Base-by-base conservation (phyloP, 768 basidiomycete species). In the Gymnopilus dilepis region DNA sequence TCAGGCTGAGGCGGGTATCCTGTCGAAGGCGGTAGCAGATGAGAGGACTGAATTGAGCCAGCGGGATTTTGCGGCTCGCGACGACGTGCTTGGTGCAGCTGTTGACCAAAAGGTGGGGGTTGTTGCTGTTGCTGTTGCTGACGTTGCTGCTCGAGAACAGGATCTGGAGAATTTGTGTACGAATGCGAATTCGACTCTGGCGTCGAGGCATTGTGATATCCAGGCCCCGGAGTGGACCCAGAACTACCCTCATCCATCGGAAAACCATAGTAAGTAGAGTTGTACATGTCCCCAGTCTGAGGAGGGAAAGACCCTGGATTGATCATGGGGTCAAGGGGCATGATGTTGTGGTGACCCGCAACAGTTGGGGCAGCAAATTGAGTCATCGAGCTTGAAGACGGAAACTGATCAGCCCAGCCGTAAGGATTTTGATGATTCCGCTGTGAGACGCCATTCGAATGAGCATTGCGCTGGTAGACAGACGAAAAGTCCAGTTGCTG, bases 81-180 rank as follows among this genome's bases (percentile, higher is more conserved):
- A 41, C 60, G 65, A 43, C 38, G 65, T 31, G 56, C 1, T 22
- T 59, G 59, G 24, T 61, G 62, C 41, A 65, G 69, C n/a, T 59
- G 59, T 38, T 62, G 61, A 34, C 24, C 24, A 12, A 52, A 54
- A 5, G 15, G 30, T 38, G 28, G 28, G 8, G 62, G 68, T n/a
- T 58, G 58, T 34, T 67, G 68, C 13, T 57, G 28, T 19, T 64
- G 68, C 17, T 58, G 58, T 34, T 67, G 68, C 13, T 57, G 47
- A 33, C 38, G 59, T 31, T 63, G 62, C 47, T 70, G 69, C 26
- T 74, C 75, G 57, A 73, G 74, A n/a, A 63, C 58, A 38, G 73
- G 68, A 48, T 74, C 74, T 24, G 75, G 70, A 7, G 73, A 68
- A 41, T 60, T 70, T 19, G 72, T 60, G 47, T 73, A 71, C 19